Evolutionary conservation across 208 protist genomes (phyloP).

Genomic region (Acanthamoeba healyi): DNA sequence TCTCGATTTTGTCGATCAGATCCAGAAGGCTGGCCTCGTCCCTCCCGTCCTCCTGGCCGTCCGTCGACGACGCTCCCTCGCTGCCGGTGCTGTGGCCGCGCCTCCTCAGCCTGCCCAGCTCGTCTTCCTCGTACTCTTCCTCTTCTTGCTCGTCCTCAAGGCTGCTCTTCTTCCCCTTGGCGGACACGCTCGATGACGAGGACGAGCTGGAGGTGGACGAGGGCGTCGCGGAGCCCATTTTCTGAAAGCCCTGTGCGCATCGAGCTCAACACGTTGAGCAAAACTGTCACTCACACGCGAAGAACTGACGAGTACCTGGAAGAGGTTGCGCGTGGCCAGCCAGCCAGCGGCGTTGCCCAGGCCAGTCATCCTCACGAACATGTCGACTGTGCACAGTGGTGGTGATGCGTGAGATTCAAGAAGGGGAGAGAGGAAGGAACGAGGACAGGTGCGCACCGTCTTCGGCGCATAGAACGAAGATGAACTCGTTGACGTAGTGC

Average conservation of each 20-base stretch:
- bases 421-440: too few species aligned
- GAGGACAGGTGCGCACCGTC: neutral
- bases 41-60: neutral
- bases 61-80: neutral
- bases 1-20: conserved; percentile 5
- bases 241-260: neutral
- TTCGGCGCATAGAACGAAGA: conserved; percentile 25
- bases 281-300: neutral
- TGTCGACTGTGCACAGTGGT: too few species aligned
- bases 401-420: too few species aligned
- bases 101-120: neutral
- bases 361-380: neutral
- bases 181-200: neutral
- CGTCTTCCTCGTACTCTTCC: conserved; percentile 16
- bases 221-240: neutral
- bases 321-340: conserved; percentile 57
- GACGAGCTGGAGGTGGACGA: neutral
- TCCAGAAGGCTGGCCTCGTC: neutral
- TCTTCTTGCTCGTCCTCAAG: conserved; percentile 30
- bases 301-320: neutral
- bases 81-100: neutral
- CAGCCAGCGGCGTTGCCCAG: neutral
- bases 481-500: conserved; percentile 65
- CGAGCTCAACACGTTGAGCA: neutral
- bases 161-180: neutral